Evolutionary conservation across 805 yeast species (phyloP), one percentile per base, ranked within the genome.

Genomic region (Komagataella ulmi): DNA sequence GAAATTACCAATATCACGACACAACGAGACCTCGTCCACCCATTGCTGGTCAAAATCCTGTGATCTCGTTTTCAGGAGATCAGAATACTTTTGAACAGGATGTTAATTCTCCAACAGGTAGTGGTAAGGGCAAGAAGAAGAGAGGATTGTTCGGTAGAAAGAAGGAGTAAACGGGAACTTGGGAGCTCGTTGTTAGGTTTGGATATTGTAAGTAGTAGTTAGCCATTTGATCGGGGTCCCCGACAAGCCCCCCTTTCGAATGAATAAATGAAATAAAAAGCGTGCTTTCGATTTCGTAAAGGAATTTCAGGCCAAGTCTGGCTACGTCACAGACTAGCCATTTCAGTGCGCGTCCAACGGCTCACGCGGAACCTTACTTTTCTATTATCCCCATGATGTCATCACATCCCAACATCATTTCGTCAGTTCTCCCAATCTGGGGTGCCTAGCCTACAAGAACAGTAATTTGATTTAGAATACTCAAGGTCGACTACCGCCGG

Each of bases 71-170:
- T 49, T 53, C 53, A 17, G 49, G 51, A 5, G 43, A 47, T 45
- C 46, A 40, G 23, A 23, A 30, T 12, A 43, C 45, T 19, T 24
- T 46, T 17, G 62, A 61, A 47, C 70, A 66, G 52, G 65, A 61
- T n/a, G 68, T 66, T 18, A 65, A 65, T 64, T 72, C 78, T 49
- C 61, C 75, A 64, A 57, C 73, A 54, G 52, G 53, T 54, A 65
- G 61, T 24, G 61, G 69, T 62, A 70, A 71, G 61, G 74, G 76
- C 69, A 84, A 85, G 78, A 81, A 84, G 78, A 87, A 85, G 79
- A 77, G 79, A 59, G 88, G 93, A 5, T 67, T 88, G 49, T 89
- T 91, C 62, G 89, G 96, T 50, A 77, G 83, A 61, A 77, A 75
- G 60, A 67, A 66, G 61, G 40, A 30, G 40, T 30, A n/a, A 30